phyloP scores from a whole-genome alignment of 2,329 filamentous ascomycete genomes.

The Colletotrichum spaethianum region DNA sequence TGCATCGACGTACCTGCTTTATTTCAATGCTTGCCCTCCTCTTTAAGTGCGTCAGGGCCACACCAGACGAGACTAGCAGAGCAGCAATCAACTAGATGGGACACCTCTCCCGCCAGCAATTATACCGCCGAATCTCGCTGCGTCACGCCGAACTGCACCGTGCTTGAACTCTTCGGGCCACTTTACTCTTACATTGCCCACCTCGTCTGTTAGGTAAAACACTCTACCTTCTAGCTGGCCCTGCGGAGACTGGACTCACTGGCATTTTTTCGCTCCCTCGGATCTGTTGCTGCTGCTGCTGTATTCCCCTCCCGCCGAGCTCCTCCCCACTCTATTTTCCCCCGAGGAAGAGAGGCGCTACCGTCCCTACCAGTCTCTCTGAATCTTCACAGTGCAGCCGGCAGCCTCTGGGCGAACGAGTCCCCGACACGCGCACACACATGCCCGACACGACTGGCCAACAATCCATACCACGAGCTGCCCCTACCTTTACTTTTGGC shows the following conservation, averaged over 20 bases:
- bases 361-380: not conserved
- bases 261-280: not conserved
- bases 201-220: not conserved
- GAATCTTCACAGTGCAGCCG: not conserved
- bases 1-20: not conserved
- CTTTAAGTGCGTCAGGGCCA: not conserved
- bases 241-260: not conserved
- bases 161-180: not conserved
- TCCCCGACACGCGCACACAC: slow-evolving; percentile 1
- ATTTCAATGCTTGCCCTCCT: not conserved
- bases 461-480: not conserved
- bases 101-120: not conserved
- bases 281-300: not conserved
- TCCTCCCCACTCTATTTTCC: not conserved
- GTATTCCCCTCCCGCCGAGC: not conserved
- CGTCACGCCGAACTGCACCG: not conserved
- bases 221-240: not conserved
- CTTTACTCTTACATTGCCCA: not conserved
- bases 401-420: not conserved
- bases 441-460: not conserved
- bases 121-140: not conserved
- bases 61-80: not conserved
- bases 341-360: not conserved
- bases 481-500: slow-evolving; percentile 2
- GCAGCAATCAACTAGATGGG: slow-evolving; percentile 6